Evolutionary conservation across 495 filamentous ascomycete genomes (phyloP), one percentile per base, ranked within the genome.

Genomic region (Talaromyces nanjingensis): DNA sequence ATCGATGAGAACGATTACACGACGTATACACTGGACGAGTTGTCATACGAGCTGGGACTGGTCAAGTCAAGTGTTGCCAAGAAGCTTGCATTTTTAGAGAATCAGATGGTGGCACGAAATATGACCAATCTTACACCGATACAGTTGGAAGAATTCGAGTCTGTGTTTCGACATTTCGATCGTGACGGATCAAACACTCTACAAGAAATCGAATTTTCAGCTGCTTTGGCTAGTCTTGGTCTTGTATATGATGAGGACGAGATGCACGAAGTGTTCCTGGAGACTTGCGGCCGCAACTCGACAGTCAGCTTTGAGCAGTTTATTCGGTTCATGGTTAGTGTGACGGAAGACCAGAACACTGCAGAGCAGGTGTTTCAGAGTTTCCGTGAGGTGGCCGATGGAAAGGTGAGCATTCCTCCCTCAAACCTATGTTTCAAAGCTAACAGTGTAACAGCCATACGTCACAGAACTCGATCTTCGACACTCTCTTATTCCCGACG

Each of bases 1-100:
- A 96, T 97, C 54, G 94, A 98, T 74, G 94, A 98, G 72, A 98
- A 98, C 74, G 94, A 98, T 75, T 97, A 93, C 76, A 98, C 94
- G 5, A 97, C 93, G 2, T 97, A 97, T 77, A 96, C 92, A 11
- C 91, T 97, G 69, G 94, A 98, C 72, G 94, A 98, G 73, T 84
- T 98, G 20, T 86, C 86, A 54, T 98, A 98, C 80, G 94, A 98
- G 72, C 82, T 97, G 42, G 90, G 90, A 6, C 83, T 98, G 4
- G 94, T 97, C 31, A 91, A 90, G 64, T 87, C 89, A 16, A 93
- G 89, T 29, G 94, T 98, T 47, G 87, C 89, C 53, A 97, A 97
- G 78, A 98, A 98, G 75, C 83, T 98, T 33, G 86, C 91, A 27
- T 98, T 98, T 79, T 82, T 98, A 31, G 94, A 98, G 68, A 98